Conservation (phyloP, 768 basidiomycete species). For the Sistotremastrum suecicum region DNA sequence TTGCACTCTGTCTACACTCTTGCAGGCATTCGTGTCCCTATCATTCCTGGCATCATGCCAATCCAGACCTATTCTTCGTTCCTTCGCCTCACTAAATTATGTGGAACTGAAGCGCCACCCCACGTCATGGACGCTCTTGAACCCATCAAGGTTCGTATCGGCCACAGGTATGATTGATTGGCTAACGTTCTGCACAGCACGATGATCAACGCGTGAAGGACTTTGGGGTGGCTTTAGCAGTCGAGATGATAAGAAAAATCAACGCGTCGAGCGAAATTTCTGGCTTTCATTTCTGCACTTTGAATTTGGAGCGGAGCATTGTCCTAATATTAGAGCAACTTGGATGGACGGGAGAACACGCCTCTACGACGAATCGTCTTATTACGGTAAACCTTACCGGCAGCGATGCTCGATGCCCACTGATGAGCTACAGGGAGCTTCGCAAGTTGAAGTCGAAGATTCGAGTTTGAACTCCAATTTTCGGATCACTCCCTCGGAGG, state of each 20-base stretch:
- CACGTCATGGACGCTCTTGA: slow-evolving; percentile 52
- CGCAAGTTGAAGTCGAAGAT: slow-evolving; percentile 5
- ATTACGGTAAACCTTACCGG: slow-evolving; percentile 35
- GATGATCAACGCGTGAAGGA: slow-evolving; percentile 92
- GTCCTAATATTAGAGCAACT: slow-evolving; percentile 71
- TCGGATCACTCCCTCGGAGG: slow-evolving; percentile 49
- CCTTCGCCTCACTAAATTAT: slow-evolving; percentile 78
- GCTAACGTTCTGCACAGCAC: slow-evolving; percentile 34
- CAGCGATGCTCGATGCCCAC: slow-evolving; percentile 1
- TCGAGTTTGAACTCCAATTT: slow-evolving; percentile 30
- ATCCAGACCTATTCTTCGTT: slow-evolving; percentile 96
- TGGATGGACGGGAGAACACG: slow-evolving; percentile 42
- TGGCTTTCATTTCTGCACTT: slow-evolving; percentile 89
- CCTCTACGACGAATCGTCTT: slow-evolving; percentile 41
- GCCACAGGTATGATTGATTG: neutral
- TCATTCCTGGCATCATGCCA: slow-evolving; percentile 95
- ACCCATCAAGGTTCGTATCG: slow-evolving; percentile 50
- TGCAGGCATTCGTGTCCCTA: slow-evolving; percentile 74
- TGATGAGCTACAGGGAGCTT: neutral
- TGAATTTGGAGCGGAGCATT: slow-evolving; percentile 95
- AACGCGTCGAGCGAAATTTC: slow-evolving; percentile 40
- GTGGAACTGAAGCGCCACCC: slow-evolving; percentile 63
- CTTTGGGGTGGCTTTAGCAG: slow-evolving; percentile 80
- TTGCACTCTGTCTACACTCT: neutral
- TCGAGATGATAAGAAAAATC: slow-evolving; percentile 57